Conservation (phyloP, 805 yeast genomes). For the Yamadazyma sp. region DNA sequence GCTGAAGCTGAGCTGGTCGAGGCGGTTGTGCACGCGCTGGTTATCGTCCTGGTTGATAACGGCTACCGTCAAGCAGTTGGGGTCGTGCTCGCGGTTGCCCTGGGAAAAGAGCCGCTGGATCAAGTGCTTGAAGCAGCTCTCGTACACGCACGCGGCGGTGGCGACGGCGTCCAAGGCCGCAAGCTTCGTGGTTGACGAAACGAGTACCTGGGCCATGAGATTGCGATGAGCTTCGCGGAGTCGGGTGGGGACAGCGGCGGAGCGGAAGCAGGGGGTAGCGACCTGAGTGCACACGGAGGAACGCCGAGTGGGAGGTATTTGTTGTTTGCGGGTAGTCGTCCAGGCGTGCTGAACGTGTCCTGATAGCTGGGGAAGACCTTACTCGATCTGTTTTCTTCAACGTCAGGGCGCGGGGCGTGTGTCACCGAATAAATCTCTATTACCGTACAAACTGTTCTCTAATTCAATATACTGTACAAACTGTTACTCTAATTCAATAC, state of each 20-base stretch:
- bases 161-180: conserved; percentile 1
- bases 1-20: conserved; percentile 24
- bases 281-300: too few species aligned
- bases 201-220: conserved; percentile 6
- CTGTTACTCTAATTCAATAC: neutral
- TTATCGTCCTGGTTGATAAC: conserved; percentile 11
- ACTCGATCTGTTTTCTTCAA: too few species aligned
- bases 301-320: too few species aligned
- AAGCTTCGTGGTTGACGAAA: conserved; percentile 1
- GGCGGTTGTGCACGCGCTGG: neutral
- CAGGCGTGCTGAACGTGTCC: too few species aligned
- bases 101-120: conserved; percentile 25
- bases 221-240: too few species aligned
- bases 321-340: too few species aligned
- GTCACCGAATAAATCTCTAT: too few species aligned
- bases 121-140: conserved; percentile 1
- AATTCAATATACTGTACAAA: too few species aligned
- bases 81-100: conserved; percentile 36
- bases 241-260: too few species aligned
- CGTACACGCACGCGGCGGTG: conserved; percentile 9
- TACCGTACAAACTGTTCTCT: too few species aligned
- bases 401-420: too few species aligned
- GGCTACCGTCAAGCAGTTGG: conserved; percentile 31
- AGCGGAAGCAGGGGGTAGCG: neutral
- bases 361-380: too few species aligned